Percentiles rank a stretch among this genome's conserved stretches.
Evolutionary conservation across 495 filamentous ascomycete species (phyloP).

Genomic region (Aspergillus saccharolyticus): DNA sequence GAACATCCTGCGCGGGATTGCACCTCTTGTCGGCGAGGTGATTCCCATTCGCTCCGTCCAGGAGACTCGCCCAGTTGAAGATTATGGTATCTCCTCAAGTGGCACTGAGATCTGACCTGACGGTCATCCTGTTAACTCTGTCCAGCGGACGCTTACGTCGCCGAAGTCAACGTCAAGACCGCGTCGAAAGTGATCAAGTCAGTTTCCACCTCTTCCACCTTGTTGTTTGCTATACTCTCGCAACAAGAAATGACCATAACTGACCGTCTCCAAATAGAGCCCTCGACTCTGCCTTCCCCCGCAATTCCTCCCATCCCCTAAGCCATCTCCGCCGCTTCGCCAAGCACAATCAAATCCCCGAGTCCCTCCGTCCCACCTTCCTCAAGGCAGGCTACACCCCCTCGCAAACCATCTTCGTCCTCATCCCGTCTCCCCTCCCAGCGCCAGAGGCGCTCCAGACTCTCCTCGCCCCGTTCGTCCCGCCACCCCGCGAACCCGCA

Average conservation of each 20-base stretch:
- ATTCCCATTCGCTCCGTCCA: slow-evolving; percentile 38
- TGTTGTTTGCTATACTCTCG: background rate
- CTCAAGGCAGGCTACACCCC: slow-evolving; percentile 15
- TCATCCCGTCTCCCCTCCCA: slow-evolving; percentile 35
- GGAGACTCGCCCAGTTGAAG: slow-evolving; percentile 35
- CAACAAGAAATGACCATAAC: too few relatives aligned
- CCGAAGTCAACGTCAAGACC: slow-evolving; percentile 40
- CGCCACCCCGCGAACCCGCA: slow-evolving; percentile 10
- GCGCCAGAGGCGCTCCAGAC: slow-evolving; percentile 23
- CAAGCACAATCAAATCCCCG: slow-evolving; percentile 64
- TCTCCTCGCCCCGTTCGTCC: slow-evolving; percentile 34
- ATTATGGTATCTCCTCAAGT: slow-evolving; percentile 29
- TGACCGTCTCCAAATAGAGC: slow-evolving; percentile 23
- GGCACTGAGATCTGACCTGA: background rate
- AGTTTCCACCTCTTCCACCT: slow-evolving; percentile 5
- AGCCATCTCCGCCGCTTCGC: slow-evolving; percentile 79
- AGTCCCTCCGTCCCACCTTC: slow-evolving; percentile 32
- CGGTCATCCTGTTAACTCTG: background rate
- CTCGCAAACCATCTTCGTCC: slow-evolving; percentile 32
- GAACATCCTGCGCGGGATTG: slow-evolving; percentile 19
- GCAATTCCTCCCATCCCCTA: slow-evolving; percentile 55
- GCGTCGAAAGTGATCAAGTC: slow-evolving; percentile 47
- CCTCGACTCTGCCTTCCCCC: slow-evolving; percentile 45
- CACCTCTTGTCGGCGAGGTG: slow-evolving; percentile 29
- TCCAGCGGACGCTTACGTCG: slow-evolving; percentile 39